Base-by-base conservation (phyloP, 78 protist species). In the Planoprotostelium fungivorum region DNA sequence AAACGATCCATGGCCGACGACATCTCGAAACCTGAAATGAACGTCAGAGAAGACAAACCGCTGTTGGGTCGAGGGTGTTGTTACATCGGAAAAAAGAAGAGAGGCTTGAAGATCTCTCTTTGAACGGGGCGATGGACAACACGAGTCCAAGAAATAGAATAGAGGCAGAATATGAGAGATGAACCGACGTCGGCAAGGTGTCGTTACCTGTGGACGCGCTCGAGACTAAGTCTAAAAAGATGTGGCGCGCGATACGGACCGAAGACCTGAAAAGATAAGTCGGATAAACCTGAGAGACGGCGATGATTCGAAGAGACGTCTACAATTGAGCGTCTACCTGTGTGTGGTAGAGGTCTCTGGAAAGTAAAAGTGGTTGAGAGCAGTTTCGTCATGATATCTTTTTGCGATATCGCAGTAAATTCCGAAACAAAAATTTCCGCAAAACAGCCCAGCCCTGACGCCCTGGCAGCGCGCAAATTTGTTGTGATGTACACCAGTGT, bases 401-500 rank as follows among this genome's bases (percentile, higher is more conserved):
- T 51, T 51, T 51, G 73, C 5, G 73, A 51, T 51, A 51, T 51
- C 73, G 73, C 73, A 51, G 16, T 51, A 51, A 51, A 51, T 51
- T 51, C 73, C 73, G 73, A 51, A 51, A 16, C 73, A 51, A n/a
- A n/a, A n/a, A n/a, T n/a, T n/a, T n/a, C n/a, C n/a, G n/a, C n/a
- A n/a, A n/a, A n/a, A n/a, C n/a, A n/a, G n/a, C n/a, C n/a, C n/a
- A n/a, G n/a, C n/a, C n/a, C n/a, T n/a, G n/a, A n/a, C n/a, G n/a
- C n/a, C n/a, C n/a, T n/a, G n/a, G n/a, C n/a, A n/a, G n/a, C n/a
- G 73, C 73, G 73, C 16, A 16, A 5, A 51, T 25, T 25, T 51
- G 73, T 51, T 51, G 73, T 51, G 73, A 51, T 51, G 73, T 51
- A 51, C 73, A 51, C 73, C 73, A 51, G 73, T 51, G 73, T 51